These are phyloP conservation scores for Ophiostoma ips DNA, from an alignment of 2,329 filamentous ascomycete species.

Conservation along the genomic window DNA sequence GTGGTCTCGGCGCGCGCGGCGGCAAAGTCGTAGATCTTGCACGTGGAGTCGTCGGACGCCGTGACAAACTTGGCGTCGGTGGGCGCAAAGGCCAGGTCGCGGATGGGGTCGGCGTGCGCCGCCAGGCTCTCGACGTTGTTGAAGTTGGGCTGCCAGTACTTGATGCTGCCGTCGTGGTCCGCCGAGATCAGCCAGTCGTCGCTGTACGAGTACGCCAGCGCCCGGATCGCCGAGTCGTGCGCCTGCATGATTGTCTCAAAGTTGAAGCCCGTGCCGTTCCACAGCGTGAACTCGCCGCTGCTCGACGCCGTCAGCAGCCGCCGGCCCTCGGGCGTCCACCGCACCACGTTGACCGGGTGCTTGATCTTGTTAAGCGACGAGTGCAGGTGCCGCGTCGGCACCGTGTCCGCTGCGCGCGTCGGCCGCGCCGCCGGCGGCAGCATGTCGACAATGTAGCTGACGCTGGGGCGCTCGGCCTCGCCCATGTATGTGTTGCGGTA, in stretches of 20 bases:
- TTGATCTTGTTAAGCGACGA: conserved; percentile 98
- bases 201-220: conserved; percentile 79
- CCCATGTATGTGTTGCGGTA: conserved; percentile 58
- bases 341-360: conserved; percentile 90
- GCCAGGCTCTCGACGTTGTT: conserved; percentile 95
- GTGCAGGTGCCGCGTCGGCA: conserved; percentile 90
- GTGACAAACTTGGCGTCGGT: conserved; percentile 95
- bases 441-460: conserved; percentile 90
- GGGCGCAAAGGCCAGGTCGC: conserved; percentile 85
- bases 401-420: conserved; percentile 65
- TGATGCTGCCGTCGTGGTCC: conserved; percentile 88
- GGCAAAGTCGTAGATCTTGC: conserved; percentile 96
- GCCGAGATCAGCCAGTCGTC: conserved; percentile 95
- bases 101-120: conserved; percentile 77
- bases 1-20: conserved; percentile 70
- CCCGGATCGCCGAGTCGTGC: conserved; percentile 76
- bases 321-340: conserved; percentile 94
- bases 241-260: conserved; percentile 99
- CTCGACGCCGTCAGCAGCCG: conserved; percentile 84
- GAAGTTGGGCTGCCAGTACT: conserved; percentile 99
- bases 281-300: conserved; percentile 94
- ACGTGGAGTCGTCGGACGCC: conserved; percentile 79
- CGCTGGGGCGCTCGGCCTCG: conserved; percentile 71
- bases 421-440: conserved; percentile 67
- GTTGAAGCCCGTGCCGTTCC: conserved; percentile 98